Percentiles rank a stretch among this genome's conserved stretches.
These are phyloP conservation scores for Talaromyces sp. DNA, from an alignment of 2,329 filamentous ascomycete genomes.

Conservation along the genomic window DNA sequence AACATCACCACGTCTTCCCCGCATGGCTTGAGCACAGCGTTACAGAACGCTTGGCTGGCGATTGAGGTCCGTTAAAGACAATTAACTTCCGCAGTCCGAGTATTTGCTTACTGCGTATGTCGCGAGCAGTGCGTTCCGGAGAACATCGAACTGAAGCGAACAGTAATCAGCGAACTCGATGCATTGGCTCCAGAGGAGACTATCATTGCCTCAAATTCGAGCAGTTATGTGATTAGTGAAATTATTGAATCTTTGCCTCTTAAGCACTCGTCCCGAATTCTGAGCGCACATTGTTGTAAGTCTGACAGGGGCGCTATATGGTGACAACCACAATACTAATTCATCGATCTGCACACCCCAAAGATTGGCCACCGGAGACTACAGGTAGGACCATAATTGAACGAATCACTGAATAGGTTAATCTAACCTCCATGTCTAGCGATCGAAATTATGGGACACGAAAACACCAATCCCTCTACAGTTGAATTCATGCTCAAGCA, in stretches of 20 bases:
- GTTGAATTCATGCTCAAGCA: constrained; percentile 30
- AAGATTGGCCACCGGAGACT: constrained; percentile 42
- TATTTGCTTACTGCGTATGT: not conserved
- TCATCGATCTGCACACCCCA: not conserved
- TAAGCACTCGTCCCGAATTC: constrained; percentile 33
- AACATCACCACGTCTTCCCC: constrained; percentile 23
- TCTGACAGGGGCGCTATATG: constrained; percentile 4
- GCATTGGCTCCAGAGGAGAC: constrained; percentile 32
- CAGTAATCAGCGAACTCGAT: constrained; percentile 41
- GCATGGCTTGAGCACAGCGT: constrained; percentile 22
- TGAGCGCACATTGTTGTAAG: constrained; percentile 47
- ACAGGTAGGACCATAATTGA: constrained; percentile 23
- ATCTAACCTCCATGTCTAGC: constrained; percentile 20
- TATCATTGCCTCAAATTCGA: constrained; percentile 48
- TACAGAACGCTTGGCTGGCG: constrained; percentile 34
- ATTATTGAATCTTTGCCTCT: constrained; percentile 40
- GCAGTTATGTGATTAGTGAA: constrained; percentile 45
- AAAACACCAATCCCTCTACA: constrained; percentile 30
- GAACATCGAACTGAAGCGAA: constrained; percentile 40
- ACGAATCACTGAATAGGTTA: not conserved
- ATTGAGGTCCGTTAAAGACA: constrained; percentile 30
- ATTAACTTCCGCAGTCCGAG: not conserved
- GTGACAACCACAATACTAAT: not conserved
- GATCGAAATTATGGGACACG: constrained; percentile 41
- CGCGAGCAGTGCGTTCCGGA: constrained; percentile 45